Evolutionary conservation across 345 rosid genomes (phyloP).

Genomic region (Adansonia digitata): DNA sequence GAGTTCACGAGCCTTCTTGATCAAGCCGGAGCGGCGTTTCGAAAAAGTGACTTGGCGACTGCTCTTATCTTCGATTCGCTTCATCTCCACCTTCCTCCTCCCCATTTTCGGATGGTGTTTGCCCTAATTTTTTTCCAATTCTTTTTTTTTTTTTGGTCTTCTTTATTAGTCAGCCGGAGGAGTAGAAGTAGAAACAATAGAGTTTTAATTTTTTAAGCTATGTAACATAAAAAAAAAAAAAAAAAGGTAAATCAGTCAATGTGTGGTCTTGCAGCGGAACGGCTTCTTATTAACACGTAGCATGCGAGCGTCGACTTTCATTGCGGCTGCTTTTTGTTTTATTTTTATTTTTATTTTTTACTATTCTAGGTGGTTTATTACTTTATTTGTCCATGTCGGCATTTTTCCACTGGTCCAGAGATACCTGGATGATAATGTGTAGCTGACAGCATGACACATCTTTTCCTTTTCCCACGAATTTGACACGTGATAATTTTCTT

Average conservation of each 20-base stretch:
- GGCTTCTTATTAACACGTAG: not conserved
- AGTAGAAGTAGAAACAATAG: too few species aligned
- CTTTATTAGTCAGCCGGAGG: not conserved
- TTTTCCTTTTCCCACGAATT: too few species aligned
- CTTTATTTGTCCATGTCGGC: too few species aligned
- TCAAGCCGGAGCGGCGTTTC: constrained; percentile 59
- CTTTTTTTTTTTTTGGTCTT: not conserved
- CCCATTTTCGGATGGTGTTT: constrained; percentile 28
- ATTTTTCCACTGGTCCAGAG: too few species aligned
- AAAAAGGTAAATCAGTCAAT: not conserved
- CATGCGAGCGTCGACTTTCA: not conserved
- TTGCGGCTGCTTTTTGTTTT: not conserved
- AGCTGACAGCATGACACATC: too few species aligned
- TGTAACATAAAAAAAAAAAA: too few species aligned
- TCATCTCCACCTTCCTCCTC: constrained; percentile 54
- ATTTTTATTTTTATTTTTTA: too few species aligned
- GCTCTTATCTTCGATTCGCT: constrained; percentile 59
- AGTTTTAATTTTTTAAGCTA: too few species aligned
- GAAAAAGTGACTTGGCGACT: constrained; percentile 67
- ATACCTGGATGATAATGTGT: too few species aligned
- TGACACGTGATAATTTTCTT: too few species aligned
- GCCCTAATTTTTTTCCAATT: constrained; percentile 18
- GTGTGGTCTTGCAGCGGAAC: too few species aligned
- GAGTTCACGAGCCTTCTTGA: constrained; percentile 65
- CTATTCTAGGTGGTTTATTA: too few species aligned